These are phyloP conservation scores for Suaeda aralocaspica DNA, from an alignment of 148 eudicot genomes.

Conservation along the genomic window DNA sequence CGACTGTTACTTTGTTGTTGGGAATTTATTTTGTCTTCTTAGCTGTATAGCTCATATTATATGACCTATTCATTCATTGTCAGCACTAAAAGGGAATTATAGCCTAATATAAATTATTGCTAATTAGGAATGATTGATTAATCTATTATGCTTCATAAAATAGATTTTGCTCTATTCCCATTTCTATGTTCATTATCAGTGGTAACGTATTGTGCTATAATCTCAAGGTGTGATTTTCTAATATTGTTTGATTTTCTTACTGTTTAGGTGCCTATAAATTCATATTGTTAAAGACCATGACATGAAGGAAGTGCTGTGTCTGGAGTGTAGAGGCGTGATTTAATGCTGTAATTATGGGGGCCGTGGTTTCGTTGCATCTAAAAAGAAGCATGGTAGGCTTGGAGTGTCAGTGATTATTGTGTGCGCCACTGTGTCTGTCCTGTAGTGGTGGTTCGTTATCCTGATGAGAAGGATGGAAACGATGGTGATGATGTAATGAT, in stretches of 20 bases:
- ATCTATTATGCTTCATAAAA: too few relatives aligned
- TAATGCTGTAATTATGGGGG: conserved; percentile 89
- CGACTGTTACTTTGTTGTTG: too few relatives aligned
- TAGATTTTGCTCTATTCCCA: too few relatives aligned
- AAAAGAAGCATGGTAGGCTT: conserved; percentile 56
- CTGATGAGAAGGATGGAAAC: conserved; percentile 73
- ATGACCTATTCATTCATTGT: too few relatives aligned
- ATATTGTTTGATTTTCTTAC: not conserved
- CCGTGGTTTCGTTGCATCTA: conserved; percentile 83
- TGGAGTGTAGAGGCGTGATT: conserved; percentile 91
- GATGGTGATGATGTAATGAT: conserved; percentile 42
- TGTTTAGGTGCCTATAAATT: conserved; percentile 70
- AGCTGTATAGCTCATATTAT: too few relatives aligned
- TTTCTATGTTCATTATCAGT: not conserved
- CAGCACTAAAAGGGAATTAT: too few relatives aligned
- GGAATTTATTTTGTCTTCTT: too few relatives aligned
- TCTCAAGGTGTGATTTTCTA: not conserved
- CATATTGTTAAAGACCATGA: conserved; percentile 93
- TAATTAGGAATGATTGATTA: too few relatives aligned
- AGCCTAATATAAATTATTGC: too few relatives aligned
- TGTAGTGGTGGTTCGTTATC: conserved; percentile 82
- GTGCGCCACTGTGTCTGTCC: conserved; percentile 93
- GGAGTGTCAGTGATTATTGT: conserved; percentile 92
- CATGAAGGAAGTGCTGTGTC: conserved; percentile 78
- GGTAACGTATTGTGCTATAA: not conserved